Conservation (phyloP, 75 land plant species). For the Ceratopteris richardii region DNA sequence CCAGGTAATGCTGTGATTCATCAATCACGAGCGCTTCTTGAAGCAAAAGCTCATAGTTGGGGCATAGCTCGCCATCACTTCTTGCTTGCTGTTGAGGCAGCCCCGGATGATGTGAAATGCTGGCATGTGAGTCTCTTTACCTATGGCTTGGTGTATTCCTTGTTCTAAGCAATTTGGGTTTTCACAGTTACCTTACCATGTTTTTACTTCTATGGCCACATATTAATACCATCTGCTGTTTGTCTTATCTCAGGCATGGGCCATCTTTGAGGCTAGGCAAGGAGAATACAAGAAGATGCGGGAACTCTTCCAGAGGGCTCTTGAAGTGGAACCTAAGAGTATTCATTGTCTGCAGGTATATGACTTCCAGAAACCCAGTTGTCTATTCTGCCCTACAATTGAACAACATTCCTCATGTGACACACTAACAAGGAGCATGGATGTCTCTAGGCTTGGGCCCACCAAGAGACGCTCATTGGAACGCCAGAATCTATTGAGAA, state of each 20-base stretch:
- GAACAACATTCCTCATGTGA: too few species aligned
- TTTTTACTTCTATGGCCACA: not conserved
- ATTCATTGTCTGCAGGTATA: conserved; percentile 27
- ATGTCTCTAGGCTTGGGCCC: conserved; percentile 34
- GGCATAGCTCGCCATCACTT: conserved; percentile 27
- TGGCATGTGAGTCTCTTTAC: conserved; percentile 31
- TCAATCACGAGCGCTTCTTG: conserved; percentile 35
- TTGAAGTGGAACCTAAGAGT: conserved; percentile 19
- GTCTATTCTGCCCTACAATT: too few species aligned
- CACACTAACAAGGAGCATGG: not conserved
- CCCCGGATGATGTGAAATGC: conserved; percentile 30
- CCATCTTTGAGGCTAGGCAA: conserved; percentile 32
- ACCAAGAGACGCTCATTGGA: conserved; percentile 25
- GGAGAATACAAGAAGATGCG: conserved; percentile 23
- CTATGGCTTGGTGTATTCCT: conserved; percentile 8
- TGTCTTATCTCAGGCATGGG: conserved; percentile 26
- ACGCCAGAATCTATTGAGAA: conserved; percentile 18
- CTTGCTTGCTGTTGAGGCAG: conserved; percentile 27
- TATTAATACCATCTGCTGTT: too few species aligned
- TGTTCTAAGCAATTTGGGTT: not conserved
- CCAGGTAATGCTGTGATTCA: conserved; percentile 38
- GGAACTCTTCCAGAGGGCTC: conserved; percentile 20
- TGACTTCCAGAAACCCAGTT: too few species aligned
- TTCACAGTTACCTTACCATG: not conserved
- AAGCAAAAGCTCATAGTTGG: conserved; percentile 31